Conservation (phyloP, 164 flowering plant species). For the Cinnamomum micranthum region DNA sequence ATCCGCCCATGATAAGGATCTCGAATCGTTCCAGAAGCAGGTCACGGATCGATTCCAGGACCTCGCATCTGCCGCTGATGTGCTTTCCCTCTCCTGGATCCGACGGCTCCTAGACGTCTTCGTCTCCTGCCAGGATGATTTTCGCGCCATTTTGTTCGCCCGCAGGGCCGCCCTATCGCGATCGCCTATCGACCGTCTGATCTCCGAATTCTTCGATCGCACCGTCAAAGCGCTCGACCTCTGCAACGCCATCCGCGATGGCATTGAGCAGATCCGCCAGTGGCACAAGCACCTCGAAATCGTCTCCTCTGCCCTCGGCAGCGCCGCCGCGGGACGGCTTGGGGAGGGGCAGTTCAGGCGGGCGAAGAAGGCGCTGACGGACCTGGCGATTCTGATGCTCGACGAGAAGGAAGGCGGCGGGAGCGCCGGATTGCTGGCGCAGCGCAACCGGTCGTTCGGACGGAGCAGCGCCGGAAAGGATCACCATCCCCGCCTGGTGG, state of each 20-base stretch:
- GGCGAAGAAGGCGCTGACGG: slow-evolving; percentile 78
- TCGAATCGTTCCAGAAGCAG: slow-evolving; percentile 65
- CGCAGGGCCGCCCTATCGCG: slow-evolving; percentile 26
- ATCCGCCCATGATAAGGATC: slow-evolving; percentile 34
- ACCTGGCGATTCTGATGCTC: slow-evolving; percentile 70
- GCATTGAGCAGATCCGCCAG: slow-evolving; percentile 74
- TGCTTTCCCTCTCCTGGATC: slow-evolving; percentile 71
- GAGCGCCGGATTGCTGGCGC: slow-evolving; percentile 27
- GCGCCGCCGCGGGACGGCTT: slow-evolving; percentile 43
- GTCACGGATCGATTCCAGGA: slow-evolving; percentile 52
- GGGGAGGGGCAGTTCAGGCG: slow-evolving; percentile 87
- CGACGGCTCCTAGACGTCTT: slow-evolving; percentile 66
- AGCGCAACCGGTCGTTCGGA: slow-evolving; percentile 79
- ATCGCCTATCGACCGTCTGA: slow-evolving; percentile 55
- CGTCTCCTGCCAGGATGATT: slow-evolving; percentile 76
- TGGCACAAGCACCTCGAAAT: slow-evolving; percentile 84
- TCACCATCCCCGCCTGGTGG: slow-evolving; percentile 18
- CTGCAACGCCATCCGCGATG: slow-evolving; percentile 85
- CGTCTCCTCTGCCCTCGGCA: slow-evolving; percentile 61
- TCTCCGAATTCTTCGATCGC: slow-evolving; percentile 64
- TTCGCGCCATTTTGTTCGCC: slow-evolving; percentile 45
- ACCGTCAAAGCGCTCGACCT: slow-evolving; percentile 83
- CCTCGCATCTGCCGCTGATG: slow-evolving; percentile 38
- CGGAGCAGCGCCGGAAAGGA: slow-evolving; percentile 32
- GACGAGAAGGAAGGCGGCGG: slow-evolving; percentile 68